Evolutionary conservation across 352 stramenopile genomes (phyloP).

Genomic region (Globisporangium acanthophoron): DNA sequence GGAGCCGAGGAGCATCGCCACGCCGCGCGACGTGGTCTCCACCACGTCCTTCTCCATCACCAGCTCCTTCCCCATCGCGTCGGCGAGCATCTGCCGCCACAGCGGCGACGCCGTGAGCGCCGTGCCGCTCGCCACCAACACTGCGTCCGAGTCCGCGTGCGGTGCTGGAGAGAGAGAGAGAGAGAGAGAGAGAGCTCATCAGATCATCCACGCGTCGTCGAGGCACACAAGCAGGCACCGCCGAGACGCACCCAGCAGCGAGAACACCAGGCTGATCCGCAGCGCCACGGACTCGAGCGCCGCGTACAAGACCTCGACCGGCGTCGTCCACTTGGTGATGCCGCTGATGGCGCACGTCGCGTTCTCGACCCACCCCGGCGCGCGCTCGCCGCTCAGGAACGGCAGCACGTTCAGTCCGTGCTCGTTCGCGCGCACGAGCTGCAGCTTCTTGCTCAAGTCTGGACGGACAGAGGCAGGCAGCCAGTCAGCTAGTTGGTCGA

Average conservation of each 20-base stretch:
- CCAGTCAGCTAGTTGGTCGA: background rate
- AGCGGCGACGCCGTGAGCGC: slow-evolving; percentile 69
- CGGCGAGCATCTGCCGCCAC: slow-evolving; percentile 87
- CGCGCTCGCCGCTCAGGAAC: slow-evolving; percentile 91
- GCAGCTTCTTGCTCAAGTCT: slow-evolving; percentile 40
- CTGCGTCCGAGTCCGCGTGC: slow-evolving; percentile 40
- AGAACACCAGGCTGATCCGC: slow-evolving; percentile 80
- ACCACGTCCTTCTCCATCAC: slow-evolving; percentile 49
- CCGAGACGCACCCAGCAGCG: slow-evolving; percentile 58
- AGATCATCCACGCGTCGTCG: background rate
- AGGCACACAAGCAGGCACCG: background rate
- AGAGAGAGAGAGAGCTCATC: background rate
- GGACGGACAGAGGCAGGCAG: background rate
- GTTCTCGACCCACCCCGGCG: slow-evolving; percentile 89
- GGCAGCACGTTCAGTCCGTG: slow-evolving; percentile 87
- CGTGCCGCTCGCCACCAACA: slow-evolving; percentile 74
- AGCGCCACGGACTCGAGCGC: slow-evolving; percentile 90
- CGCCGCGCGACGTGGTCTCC: slow-evolving; percentile 82
- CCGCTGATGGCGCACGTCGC: slow-evolving; percentile 89
- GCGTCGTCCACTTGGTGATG: slow-evolving; percentile 88
- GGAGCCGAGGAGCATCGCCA: slow-evolving; percentile 66
- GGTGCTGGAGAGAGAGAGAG: slow-evolving; percentile 11
- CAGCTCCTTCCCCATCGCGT: slow-evolving; percentile 71
- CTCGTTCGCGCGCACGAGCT: slow-evolving; percentile 26
- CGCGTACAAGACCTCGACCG: slow-evolving; percentile 85